These are phyloP conservation scores for Naganishia friedmannii DNA, from an alignment of 768 basidiomycete genomes.

Conservation along the genomic window DNA sequence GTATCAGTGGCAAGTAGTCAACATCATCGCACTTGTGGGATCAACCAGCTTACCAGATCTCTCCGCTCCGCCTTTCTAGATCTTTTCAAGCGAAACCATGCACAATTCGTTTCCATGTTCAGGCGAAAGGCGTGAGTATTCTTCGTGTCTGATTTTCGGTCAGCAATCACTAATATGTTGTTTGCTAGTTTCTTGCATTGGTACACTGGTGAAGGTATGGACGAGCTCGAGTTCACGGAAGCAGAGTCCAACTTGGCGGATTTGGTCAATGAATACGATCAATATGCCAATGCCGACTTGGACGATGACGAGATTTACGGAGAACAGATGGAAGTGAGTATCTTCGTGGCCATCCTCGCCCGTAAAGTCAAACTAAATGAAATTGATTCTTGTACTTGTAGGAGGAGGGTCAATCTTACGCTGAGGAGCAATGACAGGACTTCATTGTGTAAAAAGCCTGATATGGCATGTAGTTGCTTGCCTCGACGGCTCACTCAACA, in stretches of 20 bases:
- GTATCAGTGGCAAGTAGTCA: conserved; percentile 36
- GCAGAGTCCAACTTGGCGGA: conserved; percentile 47
- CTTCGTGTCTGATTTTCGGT: background rate
- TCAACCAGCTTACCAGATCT: background rate
- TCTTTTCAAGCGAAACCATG: conserved; percentile 47
- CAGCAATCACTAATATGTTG: background rate
- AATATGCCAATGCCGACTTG: conserved; percentile 40
- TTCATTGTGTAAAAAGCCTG: conserved; percentile 10
- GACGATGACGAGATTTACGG: conserved; percentile 34
- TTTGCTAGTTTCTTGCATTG: conserved; percentile 30
- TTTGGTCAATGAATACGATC: conserved; percentile 46
- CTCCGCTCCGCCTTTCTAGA: conserved; percentile 30
- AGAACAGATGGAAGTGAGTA: conserved; percentile 22
- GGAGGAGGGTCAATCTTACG: conserved; percentile 25
- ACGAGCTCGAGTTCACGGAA: conserved; percentile 48
- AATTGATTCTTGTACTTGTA: background rate
- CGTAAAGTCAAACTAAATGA: background rate
- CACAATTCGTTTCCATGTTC: conserved; percentile 44
- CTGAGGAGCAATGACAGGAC: conserved; percentile 13
- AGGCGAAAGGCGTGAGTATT: conserved; percentile 40
- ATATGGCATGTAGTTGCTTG: background rate
- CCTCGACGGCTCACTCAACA: background rate
- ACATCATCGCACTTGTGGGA: no score
- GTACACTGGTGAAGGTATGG: conserved; percentile 48
- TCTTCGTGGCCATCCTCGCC: no score